Evolutionary conservation across 2,329 filamentous ascomycete species (phyloP).

Genomic region (Arachnomyces sp.): DNA sequence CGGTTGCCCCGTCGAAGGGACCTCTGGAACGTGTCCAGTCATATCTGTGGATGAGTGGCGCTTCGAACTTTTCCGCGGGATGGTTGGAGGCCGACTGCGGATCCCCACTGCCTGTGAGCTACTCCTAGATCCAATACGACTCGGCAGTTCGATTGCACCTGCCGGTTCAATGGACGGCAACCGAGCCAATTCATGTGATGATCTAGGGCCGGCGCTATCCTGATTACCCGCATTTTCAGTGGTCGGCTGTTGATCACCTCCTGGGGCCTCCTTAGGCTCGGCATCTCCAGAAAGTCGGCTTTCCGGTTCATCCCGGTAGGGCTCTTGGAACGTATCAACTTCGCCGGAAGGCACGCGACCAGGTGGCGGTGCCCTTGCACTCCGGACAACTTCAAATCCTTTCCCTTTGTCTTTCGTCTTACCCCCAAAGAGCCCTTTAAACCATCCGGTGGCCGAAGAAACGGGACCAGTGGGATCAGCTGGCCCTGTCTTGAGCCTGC

Average conservation of each 20-base stretch:
- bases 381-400: slow-evolving; percentile 93
- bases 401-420: slow-evolving; percentile 93
- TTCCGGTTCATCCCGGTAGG: slow-evolving; percentile 52
- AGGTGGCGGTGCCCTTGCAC: slow-evolving; percentile 73
- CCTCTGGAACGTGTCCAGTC: slow-evolving; percentile 4
- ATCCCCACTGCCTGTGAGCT: slow-evolving; percentile 37
- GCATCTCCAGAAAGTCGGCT: slow-evolving; percentile 3
- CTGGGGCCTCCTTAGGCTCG: not conserved
- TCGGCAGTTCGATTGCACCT: slow-evolving; percentile 56
- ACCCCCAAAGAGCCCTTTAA: slow-evolving; percentile 68
- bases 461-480: slow-evolving; percentile 90
- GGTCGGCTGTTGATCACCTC: not conserved
- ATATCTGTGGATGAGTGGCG: slow-evolving; percentile 43
- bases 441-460: slow-evolving; percentile 82
- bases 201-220: slow-evolving; percentile 21
- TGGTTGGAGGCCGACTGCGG: slow-evolving; percentile 43
- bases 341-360: slow-evolving; percentile 50
- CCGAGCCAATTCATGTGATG: slow-evolving; percentile 44
- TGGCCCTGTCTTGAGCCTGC: slow-evolving; percentile 85
- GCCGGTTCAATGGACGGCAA: slow-evolving; percentile 55
- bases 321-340: slow-evolving; percentile 56
- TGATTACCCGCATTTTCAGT: slow-evolving; percentile 8
- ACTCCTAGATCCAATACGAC: slow-evolving; percentile 54
- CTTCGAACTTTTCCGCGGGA: slow-evolving; percentile 68
- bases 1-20: slow-evolving; percentile 12